A percentile compares a stretch with the other conserved stretches of the same genome.
Conservation (phyloP, 495 filamentous ascomycete species). For the Hyaloscypha finlandica region DNA sequence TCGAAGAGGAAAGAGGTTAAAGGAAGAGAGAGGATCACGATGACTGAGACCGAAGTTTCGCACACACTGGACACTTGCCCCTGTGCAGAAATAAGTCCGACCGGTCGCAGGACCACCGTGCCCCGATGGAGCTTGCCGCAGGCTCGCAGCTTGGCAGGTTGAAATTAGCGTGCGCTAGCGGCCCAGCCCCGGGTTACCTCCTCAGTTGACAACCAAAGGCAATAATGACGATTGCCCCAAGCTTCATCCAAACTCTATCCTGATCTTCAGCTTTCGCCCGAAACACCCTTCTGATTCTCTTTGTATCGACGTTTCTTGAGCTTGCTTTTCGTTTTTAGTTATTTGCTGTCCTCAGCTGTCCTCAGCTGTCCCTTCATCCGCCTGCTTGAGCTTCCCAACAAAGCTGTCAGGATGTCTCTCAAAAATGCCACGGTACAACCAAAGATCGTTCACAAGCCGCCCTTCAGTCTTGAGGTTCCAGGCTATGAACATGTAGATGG, state of each 20-base stretch:
- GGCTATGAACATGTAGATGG: constrained; percentile 71
- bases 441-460: constrained; percentile 59
- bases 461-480: constrained; percentile 80
- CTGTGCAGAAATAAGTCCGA: neutral
- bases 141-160: neutral
- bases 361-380: too few species aligned
- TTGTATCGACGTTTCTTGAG: neutral
- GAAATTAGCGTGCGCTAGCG: neutral
- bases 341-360: neutral
- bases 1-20: neutral
- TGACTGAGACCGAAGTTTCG: neutral
- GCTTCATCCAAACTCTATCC: neutral
- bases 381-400: constrained; percentile 25
- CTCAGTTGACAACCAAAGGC: neutral
- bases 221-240: neutral
- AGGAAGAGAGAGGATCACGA: neutral
- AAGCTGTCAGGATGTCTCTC: constrained; percentile 33
- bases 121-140: neutral
- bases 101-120: neutral
- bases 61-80: neutral
- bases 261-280: neutral
- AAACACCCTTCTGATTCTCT: neutral
- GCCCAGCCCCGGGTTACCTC: neutral
- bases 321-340: neutral
- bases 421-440: constrained; percentile 64